Percentiles rank a stretch among this genome's conserved stretches.
Evolutionary conservation across 2,329 filamentous ascomycete genomes (phyloP).

Genomic region (Paecilomyces niveus): DNA sequence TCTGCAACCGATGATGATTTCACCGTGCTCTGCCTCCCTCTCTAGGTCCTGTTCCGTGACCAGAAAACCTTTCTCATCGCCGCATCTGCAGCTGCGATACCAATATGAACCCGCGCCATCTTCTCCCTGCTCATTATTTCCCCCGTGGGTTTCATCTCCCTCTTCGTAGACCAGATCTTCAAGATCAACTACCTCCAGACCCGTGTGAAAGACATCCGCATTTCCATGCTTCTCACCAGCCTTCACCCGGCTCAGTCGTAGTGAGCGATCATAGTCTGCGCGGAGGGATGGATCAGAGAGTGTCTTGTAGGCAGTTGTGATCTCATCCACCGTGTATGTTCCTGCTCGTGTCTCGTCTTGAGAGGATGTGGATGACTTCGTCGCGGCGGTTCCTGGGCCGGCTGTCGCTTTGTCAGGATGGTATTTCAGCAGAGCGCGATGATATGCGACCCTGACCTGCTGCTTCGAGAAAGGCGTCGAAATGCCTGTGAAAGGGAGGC

Average conservation of each 20-base stretch:
- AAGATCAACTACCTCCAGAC: slow-evolving; percentile 52
- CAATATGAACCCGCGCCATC: slow-evolving; percentile 35
- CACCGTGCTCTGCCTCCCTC: slow-evolving; percentile 43
- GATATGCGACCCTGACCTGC: slow-evolving; percentile 50
- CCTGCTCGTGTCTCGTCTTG: neutral
- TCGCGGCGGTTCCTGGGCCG: slow-evolving; percentile 1
- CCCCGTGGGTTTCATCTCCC: slow-evolving; percentile 18
- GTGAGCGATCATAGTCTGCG: slow-evolving; percentile 43
- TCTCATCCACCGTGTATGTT: slow-evolving; percentile 45
- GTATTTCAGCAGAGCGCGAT: slow-evolving; percentile 47
- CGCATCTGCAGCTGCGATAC: slow-evolving; percentile 52
- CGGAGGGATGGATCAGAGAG: slow-evolving; percentile 40
- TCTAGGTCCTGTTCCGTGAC: slow-evolving; percentile 50
- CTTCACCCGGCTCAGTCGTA: slow-evolving; percentile 29
- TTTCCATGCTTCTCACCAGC: slow-evolving; percentile 10
- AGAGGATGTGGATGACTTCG: neutral
- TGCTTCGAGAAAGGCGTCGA: slow-evolving; percentile 25
- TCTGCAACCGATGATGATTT: slow-evolving; percentile 53
- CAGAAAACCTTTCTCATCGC: slow-evolving; percentile 49
- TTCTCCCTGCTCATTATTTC: slow-evolving; percentile 36
- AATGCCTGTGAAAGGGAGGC: slow-evolving; percentile 23
- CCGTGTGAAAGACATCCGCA: slow-evolving; percentile 37
- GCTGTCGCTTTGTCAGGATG: slow-evolving; percentile 52
- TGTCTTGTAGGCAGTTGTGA: slow-evolving; percentile 51
- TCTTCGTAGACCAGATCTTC: slow-evolving; percentile 46